A percentile compares a stretch with the other conserved stretches of the same genome.
Conservation (phyloP, 352 stramenopile genomes). For the Elongisporangium prolatum region DNA sequence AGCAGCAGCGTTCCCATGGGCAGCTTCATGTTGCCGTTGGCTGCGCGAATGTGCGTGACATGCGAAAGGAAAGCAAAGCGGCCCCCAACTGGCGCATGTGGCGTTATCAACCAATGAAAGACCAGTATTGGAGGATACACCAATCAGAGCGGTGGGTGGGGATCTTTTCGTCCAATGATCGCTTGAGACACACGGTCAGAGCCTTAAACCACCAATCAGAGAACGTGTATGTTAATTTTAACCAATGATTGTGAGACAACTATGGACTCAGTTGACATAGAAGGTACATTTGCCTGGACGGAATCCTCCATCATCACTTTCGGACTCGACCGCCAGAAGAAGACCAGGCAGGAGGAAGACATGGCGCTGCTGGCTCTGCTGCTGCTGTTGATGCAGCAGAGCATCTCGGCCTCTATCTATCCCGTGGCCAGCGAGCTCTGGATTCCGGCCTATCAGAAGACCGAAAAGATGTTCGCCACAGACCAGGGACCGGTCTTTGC, state of each 20-base stretch:
- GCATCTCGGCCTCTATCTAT: constrained; percentile 54
- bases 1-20: constrained; percentile 6
- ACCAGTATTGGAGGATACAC: not conserved
- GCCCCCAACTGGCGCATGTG: constrained; percentile 27
- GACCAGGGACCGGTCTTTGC: constrained; percentile 66
- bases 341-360: not conserved
- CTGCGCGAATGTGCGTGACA: not conserved
- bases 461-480: constrained; percentile 83
- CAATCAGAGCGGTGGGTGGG: constrained; percentile 8
- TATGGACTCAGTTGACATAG: constrained; percentile 6
- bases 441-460: constrained; percentile 77
- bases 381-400: constrained; percentile 9
- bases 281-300: constrained; percentile 8
- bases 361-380: constrained; percentile 9
- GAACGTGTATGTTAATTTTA: not conserved
- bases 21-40: constrained; percentile 1
- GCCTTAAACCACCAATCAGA: constrained; percentile 10
- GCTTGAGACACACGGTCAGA: not conserved
- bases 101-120: constrained; percentile 19
- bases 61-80: constrained; percentile 4
- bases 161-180: constrained; percentile 4
- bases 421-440: constrained; percentile 62
- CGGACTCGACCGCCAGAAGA: not conserved
- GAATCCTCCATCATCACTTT: not conserved
- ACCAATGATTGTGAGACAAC: constrained; percentile 3